These are phyloP conservation scores for Metschnikowia drakensbergensis DNA, from an alignment of 805 yeast species.

Conservation along the genomic window DNA sequence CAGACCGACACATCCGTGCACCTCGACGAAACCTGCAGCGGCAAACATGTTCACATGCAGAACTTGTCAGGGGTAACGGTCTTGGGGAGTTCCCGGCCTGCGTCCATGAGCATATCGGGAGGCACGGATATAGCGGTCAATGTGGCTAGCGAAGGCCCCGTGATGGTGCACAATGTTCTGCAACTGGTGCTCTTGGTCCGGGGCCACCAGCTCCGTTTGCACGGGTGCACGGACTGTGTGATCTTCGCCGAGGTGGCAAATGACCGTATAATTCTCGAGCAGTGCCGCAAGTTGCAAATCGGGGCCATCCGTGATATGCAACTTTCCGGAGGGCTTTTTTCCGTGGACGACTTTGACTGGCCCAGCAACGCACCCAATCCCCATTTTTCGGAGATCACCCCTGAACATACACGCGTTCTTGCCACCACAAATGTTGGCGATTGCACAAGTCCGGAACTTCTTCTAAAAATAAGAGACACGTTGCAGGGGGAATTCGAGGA, in stretches of 20 bases:
- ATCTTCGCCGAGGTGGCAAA: constrained; percentile 20
- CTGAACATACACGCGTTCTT: not conserved
- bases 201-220: constrained; percentile 20
- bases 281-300: constrained; percentile 17
- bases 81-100: constrained; percentile 1
- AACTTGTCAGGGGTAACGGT: constrained; percentile 5
- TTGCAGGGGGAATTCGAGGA: no score
- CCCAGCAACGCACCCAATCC: constrained; percentile 9
- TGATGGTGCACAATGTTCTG: constrained; percentile 20
- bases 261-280: constrained; percentile 29
- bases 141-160: constrained; percentile 28
- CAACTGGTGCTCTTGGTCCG: constrained; percentile 11
- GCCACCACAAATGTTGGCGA: not conserved
- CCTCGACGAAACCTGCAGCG: constrained; percentile 10
- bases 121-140: constrained; percentile 25
- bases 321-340: not conserved
- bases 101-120: constrained; percentile 7
- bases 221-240: constrained; percentile 10
- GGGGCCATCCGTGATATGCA: constrained; percentile 1
- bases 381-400: not conserved
- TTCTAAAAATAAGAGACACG: no score
- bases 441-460: no score
- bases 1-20: not conserved
- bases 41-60: constrained; percentile 15
- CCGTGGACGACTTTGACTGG: constrained; percentile 18